Percentiles rank a stretch among this genome's conserved stretches.
These are phyloP conservation scores for Mallotus japonicus DNA, from an alignment of 441 rosid genomes.

Conservation along the genomic window DNA sequence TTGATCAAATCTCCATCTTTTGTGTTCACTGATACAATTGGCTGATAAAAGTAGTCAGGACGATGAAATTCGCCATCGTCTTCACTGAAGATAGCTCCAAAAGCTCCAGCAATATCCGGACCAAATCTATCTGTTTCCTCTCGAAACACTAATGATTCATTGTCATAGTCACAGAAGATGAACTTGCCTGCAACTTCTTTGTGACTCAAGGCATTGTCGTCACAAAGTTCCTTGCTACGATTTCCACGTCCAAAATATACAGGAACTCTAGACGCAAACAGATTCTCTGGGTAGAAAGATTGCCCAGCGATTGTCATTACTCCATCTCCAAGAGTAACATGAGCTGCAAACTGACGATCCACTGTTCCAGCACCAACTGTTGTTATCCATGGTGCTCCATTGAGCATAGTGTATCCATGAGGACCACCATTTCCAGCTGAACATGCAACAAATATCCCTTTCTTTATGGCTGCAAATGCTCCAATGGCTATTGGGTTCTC, in stretches of 20 bases:
- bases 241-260: constrained; percentile 45
- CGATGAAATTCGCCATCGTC: constrained; percentile 16
- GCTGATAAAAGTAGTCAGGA: constrained; percentile 28
- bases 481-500: constrained; percentile 73
- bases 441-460: constrained; percentile 60
- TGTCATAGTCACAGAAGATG: constrained; percentile 43
- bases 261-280: constrained; percentile 34
- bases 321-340: constrained; percentile 52
- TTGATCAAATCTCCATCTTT: constrained; percentile 33
- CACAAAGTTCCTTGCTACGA: constrained; percentile 44
- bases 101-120: constrained; percentile 28
- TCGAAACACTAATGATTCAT: constrained; percentile 6
- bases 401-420: constrained; percentile 58
- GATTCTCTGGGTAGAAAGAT: constrained; percentile 41
- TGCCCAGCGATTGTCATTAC: constrained; percentile 30
- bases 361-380: constrained; percentile 65
- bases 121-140: constrained; percentile 22
- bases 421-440: constrained; percentile 73
- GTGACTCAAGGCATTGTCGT: constrained; percentile 27
- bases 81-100: constrained; percentile 37
- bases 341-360: constrained; percentile 59
- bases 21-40: constrained; percentile 27
- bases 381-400: constrained; percentile 69
- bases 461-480: constrained; percentile 52
- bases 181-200: constrained; percentile 43